Conservation (phyloP, 352 stramenopile genomes). For the Phytophthora tentaculata region DNA sequence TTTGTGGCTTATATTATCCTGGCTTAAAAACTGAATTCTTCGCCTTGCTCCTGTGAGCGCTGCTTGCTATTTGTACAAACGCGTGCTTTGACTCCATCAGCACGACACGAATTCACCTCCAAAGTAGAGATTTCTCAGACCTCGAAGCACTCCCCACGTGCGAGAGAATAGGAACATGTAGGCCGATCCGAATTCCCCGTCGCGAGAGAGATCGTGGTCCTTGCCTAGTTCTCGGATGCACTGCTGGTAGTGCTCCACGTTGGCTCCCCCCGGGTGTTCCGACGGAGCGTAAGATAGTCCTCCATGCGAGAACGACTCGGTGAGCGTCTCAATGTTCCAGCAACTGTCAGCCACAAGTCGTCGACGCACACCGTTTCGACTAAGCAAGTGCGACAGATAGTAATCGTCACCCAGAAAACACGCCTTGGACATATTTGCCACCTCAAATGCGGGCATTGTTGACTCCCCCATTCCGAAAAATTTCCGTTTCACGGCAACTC, state of each 20-base stretch:
- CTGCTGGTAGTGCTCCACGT: slow-evolving; percentile 68
- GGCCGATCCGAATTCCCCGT: slow-evolving; percentile 49
- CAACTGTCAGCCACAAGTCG: slow-evolving; percentile 61
- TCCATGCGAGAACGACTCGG: slow-evolving; percentile 32
- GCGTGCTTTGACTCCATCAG: slow-evolving; percentile 23
- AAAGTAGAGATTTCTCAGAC: slow-evolving; percentile 31
- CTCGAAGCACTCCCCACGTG: slow-evolving; percentile 38
- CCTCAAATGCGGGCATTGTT: slow-evolving; percentile 45
- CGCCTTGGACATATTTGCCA: slow-evolving; percentile 52
- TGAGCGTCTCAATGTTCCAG: slow-evolving; percentile 46
- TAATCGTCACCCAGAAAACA: slow-evolving; percentile 64
- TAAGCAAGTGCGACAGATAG: slow-evolving; percentile 60
- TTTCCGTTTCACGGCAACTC: slow-evolving; percentile 52
- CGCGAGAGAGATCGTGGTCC: slow-evolving; percentile 51
- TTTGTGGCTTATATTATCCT: slow-evolving; percentile 8
- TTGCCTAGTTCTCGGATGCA: slow-evolving; percentile 55
- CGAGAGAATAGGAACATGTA: slow-evolving; percentile 55
- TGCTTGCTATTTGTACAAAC: slow-evolving; percentile 13
- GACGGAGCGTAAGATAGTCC: slow-evolving; percentile 46
- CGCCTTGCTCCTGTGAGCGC: not conserved
- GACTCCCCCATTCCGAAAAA: slow-evolving; percentile 48
- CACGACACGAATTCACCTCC: slow-evolving; percentile 44
- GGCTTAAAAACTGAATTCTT: not conserved
- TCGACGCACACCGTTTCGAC: slow-evolving; percentile 40
- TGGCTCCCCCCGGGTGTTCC: slow-evolving; percentile 49